Percentiles rank a stretch among this genome's conserved stretches.
Evolutionary conservation across 2,329 filamentous ascomycete species (phyloP).

Genomic region (Drechslerella coelobrocha): DNA sequence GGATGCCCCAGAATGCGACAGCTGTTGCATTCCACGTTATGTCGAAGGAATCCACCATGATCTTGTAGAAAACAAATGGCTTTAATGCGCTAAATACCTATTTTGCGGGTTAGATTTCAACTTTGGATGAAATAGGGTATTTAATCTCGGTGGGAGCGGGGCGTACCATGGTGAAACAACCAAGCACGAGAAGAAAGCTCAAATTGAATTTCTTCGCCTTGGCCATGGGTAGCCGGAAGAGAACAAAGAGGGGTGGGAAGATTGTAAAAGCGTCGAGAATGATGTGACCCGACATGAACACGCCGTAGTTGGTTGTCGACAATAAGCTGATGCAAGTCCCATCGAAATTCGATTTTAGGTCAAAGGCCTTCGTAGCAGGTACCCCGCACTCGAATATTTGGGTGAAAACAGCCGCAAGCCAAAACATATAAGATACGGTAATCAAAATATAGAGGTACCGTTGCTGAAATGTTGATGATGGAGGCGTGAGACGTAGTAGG

Average conservation of each 20-base stretch:
- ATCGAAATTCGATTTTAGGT: constrained; percentile 29
- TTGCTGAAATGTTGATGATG: constrained; percentile 20
- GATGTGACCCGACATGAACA: constrained; percentile 39
- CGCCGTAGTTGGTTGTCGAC: constrained; percentile 22
- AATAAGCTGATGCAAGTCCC: constrained; percentile 34
- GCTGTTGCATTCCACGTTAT: constrained; percentile 41
- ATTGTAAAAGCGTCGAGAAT: constrained; percentile 38
- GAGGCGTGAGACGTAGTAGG: constrained; percentile 34
- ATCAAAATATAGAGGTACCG: constrained; percentile 24
- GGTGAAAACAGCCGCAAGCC: constrained; percentile 24
- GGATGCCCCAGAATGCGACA: constrained; percentile 37
- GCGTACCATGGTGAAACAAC: constrained; percentile 27
- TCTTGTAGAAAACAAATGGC: constrained; percentile 35
- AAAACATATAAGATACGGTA: constrained; percentile 31
- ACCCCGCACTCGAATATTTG: constrained; percentile 39
- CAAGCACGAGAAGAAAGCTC: constrained; percentile 25
- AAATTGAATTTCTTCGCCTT: constrained; percentile 41
- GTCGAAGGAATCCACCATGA: constrained; percentile 38
- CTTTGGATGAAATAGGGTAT: background rate
- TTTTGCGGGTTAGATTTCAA: background rate
- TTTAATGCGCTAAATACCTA: constrained; percentile 32
- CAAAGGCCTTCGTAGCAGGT: constrained; percentile 17
- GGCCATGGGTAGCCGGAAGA: constrained; percentile 24
- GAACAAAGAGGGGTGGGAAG: constrained; percentile 33
- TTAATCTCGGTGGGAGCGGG: background rate